phyloP scores from a whole-genome alignment of 2,329 filamentous ascomycete genomes.

The Penicillium thymicola region DNA sequence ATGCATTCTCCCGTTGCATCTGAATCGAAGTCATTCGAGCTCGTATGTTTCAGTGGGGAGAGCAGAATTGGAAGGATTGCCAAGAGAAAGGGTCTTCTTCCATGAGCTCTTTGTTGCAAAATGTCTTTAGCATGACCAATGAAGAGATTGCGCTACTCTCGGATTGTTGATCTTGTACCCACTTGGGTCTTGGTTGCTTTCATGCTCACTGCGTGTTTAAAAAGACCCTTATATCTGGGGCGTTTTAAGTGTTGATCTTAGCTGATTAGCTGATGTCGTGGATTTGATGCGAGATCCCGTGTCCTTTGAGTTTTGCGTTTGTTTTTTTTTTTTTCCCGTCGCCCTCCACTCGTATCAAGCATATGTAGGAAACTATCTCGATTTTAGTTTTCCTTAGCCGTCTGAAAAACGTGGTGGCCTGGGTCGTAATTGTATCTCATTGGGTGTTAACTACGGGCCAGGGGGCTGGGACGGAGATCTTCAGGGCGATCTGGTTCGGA shows the following conservation, averaged over 20 bases:
- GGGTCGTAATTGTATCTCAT: not conserved
- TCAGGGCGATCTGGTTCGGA: constrained; percentile 8
- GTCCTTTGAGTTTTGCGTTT: not conserved
- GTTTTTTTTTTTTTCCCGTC: not conserved
- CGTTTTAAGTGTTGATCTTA: not conserved
- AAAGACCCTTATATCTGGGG: not conserved
- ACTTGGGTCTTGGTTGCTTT: not conserved
- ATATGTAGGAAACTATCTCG: not conserved
- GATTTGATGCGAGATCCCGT: not conserved
- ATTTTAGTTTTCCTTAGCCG: not conserved
- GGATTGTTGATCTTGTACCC: not conserved
- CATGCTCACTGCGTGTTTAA: not conserved
- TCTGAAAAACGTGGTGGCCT: not conserved
- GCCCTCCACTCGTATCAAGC: not conserved
- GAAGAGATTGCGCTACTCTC: not conserved
- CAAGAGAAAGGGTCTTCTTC: not conserved
- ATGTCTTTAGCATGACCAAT: not conserved
- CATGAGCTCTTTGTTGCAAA: not conserved
- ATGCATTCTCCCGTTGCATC: not conserved
- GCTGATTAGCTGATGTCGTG: not conserved
- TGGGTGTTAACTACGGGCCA: constrained; percentile 6
- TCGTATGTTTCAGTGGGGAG: not conserved
- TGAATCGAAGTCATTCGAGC: not conserved
- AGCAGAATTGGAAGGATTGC: not conserved
- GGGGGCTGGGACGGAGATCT: constrained; percentile 19